Evolutionary conservation across 2,329 filamentous ascomycete species (phyloP), one percentile per base, ranked within the genome.

Genomic region (Neonectria ditissima): DNA sequence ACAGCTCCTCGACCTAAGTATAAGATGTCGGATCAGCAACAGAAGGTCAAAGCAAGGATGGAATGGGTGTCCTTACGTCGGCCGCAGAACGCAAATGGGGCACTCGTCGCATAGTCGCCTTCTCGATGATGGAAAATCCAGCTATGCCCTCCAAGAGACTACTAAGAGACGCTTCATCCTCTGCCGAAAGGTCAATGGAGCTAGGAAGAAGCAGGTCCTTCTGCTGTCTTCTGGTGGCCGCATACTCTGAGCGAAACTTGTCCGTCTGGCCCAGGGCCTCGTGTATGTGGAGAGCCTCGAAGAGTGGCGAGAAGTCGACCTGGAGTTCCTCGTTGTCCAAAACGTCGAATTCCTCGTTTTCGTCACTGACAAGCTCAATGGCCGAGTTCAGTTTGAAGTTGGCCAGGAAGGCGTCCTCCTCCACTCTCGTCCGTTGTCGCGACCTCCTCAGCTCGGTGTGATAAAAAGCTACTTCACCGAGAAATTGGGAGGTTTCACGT

Each of bases 381-480:
- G 96, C 91, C 9, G 96, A 98, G 77, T 98, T 99, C 30, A 99
- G 82, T 75, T 93, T 97, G 82, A 97, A 97, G 69, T 92, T 91
- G 34, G 86, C 84, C 45, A 98, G 83, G 68, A 92, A 94, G 0
- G 88, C 83, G 64, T 94, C 89, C 20, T 89, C 86, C 68, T 97
- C 92, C 9, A 91, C 87, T 20, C 96, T 88, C 73, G 97, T 91
- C 75, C 94, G 92, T 74, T 97, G 93, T 54, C 95, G 87, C 24
- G 89, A 88, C 67, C 95, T 88, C 47, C 96, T 89, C 76, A 97
- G 87, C 72, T 97, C 92, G 0, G 96, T 99, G 75, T 98, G 94
- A 75, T 97, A 98, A 76, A 99, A 97, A 4, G 96, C 94, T 7
- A 99, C 93, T 77, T 99, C 96, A 5, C 96, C 96, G 8, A 99